A percentile compares a stretch with the other conserved stretches of the same genome.
phyloP scores from a whole-genome alignment of 441 rosid genomes.

The Erodium texanum region DNA sequence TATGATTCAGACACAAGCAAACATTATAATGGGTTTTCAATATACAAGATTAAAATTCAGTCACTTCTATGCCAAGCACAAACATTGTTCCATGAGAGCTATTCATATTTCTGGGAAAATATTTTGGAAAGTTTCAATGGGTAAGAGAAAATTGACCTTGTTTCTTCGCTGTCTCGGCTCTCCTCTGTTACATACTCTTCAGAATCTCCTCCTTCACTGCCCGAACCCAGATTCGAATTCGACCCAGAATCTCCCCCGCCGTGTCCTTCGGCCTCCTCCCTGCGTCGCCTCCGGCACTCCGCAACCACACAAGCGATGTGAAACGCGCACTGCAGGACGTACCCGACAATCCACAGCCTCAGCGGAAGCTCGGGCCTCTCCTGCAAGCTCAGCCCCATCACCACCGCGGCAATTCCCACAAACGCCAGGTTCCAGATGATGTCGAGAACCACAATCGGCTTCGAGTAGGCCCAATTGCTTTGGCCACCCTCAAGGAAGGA shows the following conservation, averaged over 20 bases:
- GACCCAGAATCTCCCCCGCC: conserved; percentile 5
- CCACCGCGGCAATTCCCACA: conserved; percentile 32
- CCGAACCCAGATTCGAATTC: conserved; percentile 27
- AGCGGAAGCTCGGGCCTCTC: conserved; percentile 49
- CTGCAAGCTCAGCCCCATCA: conserved; percentile 30
- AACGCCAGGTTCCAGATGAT: conserved; percentile 47
- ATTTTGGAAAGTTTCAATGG: no score
- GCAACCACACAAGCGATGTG: conserved; percentile 42
- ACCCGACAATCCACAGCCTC: conserved; percentile 52
- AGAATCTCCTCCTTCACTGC: conserved; percentile 19
- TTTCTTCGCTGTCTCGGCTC: conserved; percentile 30
- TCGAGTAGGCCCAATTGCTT: conserved; percentile 56
- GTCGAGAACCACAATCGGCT: conserved; percentile 46
- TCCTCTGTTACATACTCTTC: conserved; percentile 30
- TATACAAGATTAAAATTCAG: not conserved
- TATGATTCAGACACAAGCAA: not conserved
- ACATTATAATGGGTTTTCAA: not conserved
- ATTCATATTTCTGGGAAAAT: no score
- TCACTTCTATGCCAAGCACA: no score
- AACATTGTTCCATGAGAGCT: no score
- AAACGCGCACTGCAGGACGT: conserved; percentile 42
- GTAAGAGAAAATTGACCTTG: conserved; percentile 28
- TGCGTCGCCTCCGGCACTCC: conserved; percentile 36
- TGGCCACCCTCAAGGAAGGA: conserved; percentile 56
- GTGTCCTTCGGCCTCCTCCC: conserved; percentile 14